A percentile compares a stretch with the other conserved stretches of the same genome.
These are phyloP conservation scores for Quercus rubra DNA, from an alignment of 306 rosid genomes.

Conservation along the genomic window DNA sequence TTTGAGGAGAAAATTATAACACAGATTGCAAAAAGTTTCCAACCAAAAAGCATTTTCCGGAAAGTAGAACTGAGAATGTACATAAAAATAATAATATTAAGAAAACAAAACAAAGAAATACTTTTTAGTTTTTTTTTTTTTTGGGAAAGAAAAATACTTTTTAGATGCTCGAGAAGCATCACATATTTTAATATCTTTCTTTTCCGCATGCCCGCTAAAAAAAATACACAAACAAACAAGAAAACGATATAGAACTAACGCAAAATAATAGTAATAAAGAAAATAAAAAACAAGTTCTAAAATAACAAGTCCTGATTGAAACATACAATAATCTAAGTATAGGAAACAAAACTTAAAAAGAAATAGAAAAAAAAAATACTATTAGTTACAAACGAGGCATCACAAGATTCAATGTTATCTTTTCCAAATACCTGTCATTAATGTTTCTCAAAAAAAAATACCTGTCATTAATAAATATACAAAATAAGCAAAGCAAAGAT, in stretches of 20 bases:
- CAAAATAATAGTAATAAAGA: too few species aligned
- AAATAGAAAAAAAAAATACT: neutral
- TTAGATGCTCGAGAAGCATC: neutral
- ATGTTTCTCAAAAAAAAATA: neutral
- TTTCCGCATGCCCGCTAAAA: neutral
- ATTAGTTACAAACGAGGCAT: neutral
- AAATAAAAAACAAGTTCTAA: neutral
- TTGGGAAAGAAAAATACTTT: neutral
- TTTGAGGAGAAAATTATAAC: neutral
- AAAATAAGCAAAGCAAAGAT: neutral
- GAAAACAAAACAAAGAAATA: neutral
- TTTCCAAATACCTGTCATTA: neutral
- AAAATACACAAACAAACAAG: neutral
- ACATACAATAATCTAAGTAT: neutral
- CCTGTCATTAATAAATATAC: neutral
- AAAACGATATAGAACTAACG: neutral
- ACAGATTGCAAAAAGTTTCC: neutral
- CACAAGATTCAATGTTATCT: slow-evolving; percentile 7
- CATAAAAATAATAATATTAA: neutral
- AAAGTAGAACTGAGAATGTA: neutral
- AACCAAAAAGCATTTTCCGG: neutral
- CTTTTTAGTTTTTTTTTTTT: neutral
- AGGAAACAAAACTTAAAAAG: neutral
- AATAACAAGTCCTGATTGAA: neutral
- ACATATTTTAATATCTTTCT: neutral